These are phyloP conservation scores for Phanerodontia chrysosporium DNA, from an alignment of 768 basidiomycete genomes.

Conservation along the genomic window DNA sequence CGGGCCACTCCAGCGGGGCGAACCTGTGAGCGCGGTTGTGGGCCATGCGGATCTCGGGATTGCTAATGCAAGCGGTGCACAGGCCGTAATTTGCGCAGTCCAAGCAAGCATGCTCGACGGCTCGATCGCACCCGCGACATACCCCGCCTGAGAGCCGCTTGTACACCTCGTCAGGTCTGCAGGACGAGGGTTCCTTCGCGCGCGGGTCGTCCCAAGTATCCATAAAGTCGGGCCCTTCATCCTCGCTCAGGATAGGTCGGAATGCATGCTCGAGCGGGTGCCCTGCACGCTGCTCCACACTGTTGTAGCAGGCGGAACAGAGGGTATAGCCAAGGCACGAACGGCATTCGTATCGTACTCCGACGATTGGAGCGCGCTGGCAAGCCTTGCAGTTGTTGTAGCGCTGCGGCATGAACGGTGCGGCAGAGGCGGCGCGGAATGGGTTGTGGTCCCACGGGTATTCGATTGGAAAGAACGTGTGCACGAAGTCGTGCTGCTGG, in stretches of 20 bases:
- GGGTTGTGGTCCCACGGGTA: not conserved
- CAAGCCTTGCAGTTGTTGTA: slow-evolving; percentile 57
- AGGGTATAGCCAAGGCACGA: slow-evolving; percentile 74
- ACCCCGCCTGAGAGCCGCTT: slow-evolving; percentile 4
- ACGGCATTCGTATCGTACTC: slow-evolving; percentile 77
- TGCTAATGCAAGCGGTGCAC: slow-evolving; percentile 54
- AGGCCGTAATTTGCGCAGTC: slow-evolving; percentile 76
- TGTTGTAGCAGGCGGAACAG: slow-evolving; percentile 52
- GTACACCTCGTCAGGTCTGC: slow-evolving; percentile 53
- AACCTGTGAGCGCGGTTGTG: not conserved
- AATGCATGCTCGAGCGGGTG: slow-evolving; percentile 7
- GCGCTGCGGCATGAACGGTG: not conserved
- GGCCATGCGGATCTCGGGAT: not conserved
- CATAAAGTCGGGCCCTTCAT: not conserved
- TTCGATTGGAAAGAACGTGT: slow-evolving; percentile 5
- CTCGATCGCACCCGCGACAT: slow-evolving; percentile 55
- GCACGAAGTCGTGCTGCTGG: not conserved
- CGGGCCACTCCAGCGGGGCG: not conserved
- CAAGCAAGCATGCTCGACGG: slow-evolving; percentile 76
- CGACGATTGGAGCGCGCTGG: slow-evolving; percentile 47
- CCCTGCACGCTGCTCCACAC: slow-evolving; percentile 9
- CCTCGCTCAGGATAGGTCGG: slow-evolving; percentile 3
- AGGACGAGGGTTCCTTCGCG: slow-evolving; percentile 33
- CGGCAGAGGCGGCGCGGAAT: not conserved
- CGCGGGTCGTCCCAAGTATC: not conserved